Conservation (phyloP, 257 asterid species). For the Haberlea rhodopensis region DNA sequence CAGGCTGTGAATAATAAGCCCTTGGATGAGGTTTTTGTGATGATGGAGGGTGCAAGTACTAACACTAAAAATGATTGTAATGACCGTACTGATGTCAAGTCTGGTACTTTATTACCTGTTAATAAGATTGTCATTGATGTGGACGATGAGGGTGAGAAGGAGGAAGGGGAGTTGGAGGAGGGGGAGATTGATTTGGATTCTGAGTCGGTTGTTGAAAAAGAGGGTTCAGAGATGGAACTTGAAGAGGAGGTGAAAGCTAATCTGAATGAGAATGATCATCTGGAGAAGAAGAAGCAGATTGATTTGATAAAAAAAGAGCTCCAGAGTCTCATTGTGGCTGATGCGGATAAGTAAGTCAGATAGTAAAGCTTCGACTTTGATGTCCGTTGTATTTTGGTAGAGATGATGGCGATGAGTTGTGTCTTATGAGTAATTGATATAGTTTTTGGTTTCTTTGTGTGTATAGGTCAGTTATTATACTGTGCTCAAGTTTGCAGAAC, state of each 20-base stretch:
- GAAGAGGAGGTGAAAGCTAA: conserved; percentile 25
- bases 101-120: conserved; percentile 25
- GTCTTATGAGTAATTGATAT: background rate
- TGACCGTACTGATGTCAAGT: conserved; percentile 16
- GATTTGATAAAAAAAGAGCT: conserved; percentile 52
- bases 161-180: conserved; percentile 94
- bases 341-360: conserved; percentile 60
- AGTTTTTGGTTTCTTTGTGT: conserved; percentile 22
- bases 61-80: conserved; percentile 28
- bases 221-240: conserved; percentile 28
- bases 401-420: background rate
- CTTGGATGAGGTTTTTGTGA: conserved; percentile 61
- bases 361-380: background rate
- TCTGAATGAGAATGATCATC: conserved; percentile 27
- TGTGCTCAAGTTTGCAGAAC: conserved; percentile 49
- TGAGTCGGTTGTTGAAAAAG: conserved; percentile 34
- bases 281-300: conserved; percentile 35
- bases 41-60: conserved; percentile 47
- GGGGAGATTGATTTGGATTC: conserved; percentile 98
- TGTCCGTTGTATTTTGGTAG: background rate
- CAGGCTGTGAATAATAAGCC: conserved; percentile 95
- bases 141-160: conserved; percentile 67
- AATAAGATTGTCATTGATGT: conserved; percentile 49
- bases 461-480: conserved; percentile 57
- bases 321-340: conserved; percentile 44